These are phyloP conservation scores for Aspergillus sergii DNA, from an alignment of 2,329 filamentous ascomycete genomes.

Conservation along the genomic window DNA sequence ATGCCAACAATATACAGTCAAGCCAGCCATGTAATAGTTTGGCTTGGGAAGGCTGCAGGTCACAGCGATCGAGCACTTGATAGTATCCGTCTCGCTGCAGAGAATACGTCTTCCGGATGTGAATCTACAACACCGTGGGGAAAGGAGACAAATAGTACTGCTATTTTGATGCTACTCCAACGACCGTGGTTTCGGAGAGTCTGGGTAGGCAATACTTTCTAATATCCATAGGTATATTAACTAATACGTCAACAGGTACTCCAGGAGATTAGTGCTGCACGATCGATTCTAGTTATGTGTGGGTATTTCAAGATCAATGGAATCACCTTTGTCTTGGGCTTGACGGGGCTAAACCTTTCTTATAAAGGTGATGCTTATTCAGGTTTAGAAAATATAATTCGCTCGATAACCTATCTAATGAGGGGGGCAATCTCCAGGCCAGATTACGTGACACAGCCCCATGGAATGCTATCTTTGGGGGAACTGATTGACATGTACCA, in stretches of 20 bases:
- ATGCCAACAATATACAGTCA: constrained; percentile 23
- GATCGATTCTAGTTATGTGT: neutral
- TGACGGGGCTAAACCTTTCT: neutral
- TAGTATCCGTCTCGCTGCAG: neutral
- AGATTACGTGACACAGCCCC: no score
- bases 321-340: neutral
- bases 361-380: neutral
- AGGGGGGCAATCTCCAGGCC: neutral
- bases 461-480: neutral
- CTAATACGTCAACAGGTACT: neutral
- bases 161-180: neutral
- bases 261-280: constrained; percentile 3
- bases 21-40: constrained; percentile 16
- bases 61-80: constrained; percentile 3
- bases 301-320: neutral
- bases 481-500: neutral
- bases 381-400: neutral
- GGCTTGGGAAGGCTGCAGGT: constrained; percentile 16
- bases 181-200: constrained; percentile 1
- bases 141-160: no score
- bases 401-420: neutral
- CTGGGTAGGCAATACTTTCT: neutral
- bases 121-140: no score
- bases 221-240: neutral
- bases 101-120: accelerated